These are phyloP conservation scores for Rhodotorula sp. DNA, from an alignment of 1,284 basidiomycete species.

Conservation along the genomic window DNA sequence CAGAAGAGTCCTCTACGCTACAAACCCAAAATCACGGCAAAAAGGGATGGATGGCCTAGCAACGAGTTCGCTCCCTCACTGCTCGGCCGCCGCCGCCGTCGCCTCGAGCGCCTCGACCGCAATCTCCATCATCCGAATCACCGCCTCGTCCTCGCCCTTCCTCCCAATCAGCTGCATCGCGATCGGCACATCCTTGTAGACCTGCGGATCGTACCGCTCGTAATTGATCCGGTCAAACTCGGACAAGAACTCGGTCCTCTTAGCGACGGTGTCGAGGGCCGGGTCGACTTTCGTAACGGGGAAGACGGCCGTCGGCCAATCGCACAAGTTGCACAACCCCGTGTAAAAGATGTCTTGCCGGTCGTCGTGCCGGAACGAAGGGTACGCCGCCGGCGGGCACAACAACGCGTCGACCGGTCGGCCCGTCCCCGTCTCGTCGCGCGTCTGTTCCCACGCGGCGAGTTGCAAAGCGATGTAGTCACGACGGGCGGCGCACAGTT, in stretches of 20 bases:
- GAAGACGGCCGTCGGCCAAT: slow-evolving; percentile 59
- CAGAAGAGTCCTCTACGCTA: too few species aligned
- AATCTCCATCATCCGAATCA: slow-evolving; percentile 50
- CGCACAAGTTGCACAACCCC: slow-evolving; percentile 58
- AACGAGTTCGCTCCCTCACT: too few species aligned
- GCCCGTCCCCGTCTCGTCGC: slow-evolving; percentile 54
- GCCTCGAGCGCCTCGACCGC: slow-evolving; percentile 28
- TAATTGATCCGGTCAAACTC: slow-evolving; percentile 56
- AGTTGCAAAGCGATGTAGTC: slow-evolving; percentile 57
- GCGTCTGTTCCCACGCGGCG: slow-evolving; percentile 59
- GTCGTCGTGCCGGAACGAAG: slow-evolving; percentile 58
- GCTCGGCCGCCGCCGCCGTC: too few species aligned
- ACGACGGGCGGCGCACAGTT: slow-evolving; percentile 48
- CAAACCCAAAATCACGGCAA: too few species aligned
- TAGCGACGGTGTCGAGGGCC: slow-evolving; percentile 16
- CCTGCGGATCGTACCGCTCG: slow-evolving; percentile 60
- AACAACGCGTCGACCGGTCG: slow-evolving; percentile 63
- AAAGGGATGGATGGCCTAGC: too few species aligned
- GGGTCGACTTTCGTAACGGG: slow-evolving; percentile 50
- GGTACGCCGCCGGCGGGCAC: slow-evolving; percentile 57
- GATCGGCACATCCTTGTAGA: slow-evolving; percentile 62
- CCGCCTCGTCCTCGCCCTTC: slow-evolving; percentile 70
- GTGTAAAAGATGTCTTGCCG: slow-evolving; percentile 53
- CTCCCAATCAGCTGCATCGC: slow-evolving; percentile 67
- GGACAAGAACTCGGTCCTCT: slow-evolving; percentile 53